A percentile compares a stretch with the other conserved stretches of the same genome.
Evolutionary conservation across 2,329 filamentous ascomycete genomes (phyloP).

Genomic region (Fusarium siculi): DNA sequence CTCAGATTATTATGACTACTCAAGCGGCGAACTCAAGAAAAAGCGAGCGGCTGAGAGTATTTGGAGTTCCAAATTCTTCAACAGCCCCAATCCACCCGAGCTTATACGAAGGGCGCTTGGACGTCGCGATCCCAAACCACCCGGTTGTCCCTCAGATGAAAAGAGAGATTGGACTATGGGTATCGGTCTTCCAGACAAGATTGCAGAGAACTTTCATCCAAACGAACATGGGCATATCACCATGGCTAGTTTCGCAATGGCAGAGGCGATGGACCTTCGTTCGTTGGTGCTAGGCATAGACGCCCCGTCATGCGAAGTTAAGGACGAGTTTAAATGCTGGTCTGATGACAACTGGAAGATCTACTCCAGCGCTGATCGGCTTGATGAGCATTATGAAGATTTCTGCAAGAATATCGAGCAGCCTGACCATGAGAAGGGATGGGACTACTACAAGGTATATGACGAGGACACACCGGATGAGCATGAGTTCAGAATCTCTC

Average conservation of each 20-base stretch:
- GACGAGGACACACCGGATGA: neutral
- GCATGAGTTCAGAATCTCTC: neutral
- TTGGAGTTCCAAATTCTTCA: neutral
- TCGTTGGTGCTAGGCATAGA: neutral
- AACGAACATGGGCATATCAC: neutral
- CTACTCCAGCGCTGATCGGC: neutral
- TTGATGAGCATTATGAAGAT: neutral
- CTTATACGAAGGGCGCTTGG: neutral
- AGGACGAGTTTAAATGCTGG: conserved; percentile 9
- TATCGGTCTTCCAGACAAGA: rapidly evolving
- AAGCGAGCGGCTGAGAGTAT: neutral
- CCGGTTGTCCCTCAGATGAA: neutral
- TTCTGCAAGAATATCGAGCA: neutral
- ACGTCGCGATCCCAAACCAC: neutral
- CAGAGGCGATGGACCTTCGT: neutral
- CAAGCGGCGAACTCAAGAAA: too few relatives aligned
- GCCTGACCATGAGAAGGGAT: neutral
- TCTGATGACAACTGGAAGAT: neutral
- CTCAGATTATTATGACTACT: too few relatives aligned
- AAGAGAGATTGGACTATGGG: neutral
- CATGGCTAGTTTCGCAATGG: neutral
- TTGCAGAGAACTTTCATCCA: neutral
- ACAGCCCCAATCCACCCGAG: neutral
- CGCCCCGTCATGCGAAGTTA: neutral
- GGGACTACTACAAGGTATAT: neutral